A percentile compares a stretch with the other conserved stretches of the same genome.
Evolutionary conservation across 2,329 filamentous ascomycete genomes (phyloP).

Genomic region (Sarocladium brachiariae): DNA sequence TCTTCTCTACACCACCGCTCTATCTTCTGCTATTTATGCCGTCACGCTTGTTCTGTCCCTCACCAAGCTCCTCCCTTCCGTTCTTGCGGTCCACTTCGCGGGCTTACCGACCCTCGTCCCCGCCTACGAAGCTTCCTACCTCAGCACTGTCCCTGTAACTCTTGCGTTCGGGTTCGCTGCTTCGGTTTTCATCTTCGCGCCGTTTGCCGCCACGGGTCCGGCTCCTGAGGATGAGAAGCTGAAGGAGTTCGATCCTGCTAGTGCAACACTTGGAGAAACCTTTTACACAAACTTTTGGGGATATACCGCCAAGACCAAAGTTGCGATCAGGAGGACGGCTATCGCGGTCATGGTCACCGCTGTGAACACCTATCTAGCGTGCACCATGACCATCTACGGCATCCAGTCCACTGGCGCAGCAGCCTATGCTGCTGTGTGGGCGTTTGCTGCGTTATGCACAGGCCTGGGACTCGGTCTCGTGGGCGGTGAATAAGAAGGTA

Average conservation of each 20-base stretch:
- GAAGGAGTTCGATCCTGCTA: constrained; percentile 54
- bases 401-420: constrained; percentile 63
- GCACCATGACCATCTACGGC: constrained; percentile 59
- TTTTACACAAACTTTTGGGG: constrained; percentile 68
- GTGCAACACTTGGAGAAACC: constrained; percentile 62
- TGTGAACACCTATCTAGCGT: constrained; percentile 55
- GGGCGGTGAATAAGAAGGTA: constrained; percentile 35
- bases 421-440: constrained; percentile 71
- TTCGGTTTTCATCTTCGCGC: constrained; percentile 70
- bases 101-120: constrained; percentile 61
- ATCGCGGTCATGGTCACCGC: constrained; percentile 51
- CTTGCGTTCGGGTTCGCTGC: constrained; percentile 60
- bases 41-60: constrained; percentile 65
- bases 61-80: constrained; percentile 61
- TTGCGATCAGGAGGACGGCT: constrained; percentile 57
- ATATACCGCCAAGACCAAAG: constrained; percentile 54
- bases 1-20: constrained; percentile 56
- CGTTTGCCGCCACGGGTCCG: constrained; percentile 48
- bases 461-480: constrained; percentile 50
- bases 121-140: constrained; percentile 57
- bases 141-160: constrained; percentile 53
- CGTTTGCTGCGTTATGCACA: constrained; percentile 52
- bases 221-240: constrained; percentile 41
- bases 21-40: constrained; percentile 68
- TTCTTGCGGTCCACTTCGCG: constrained; percentile 71